These are phyloP conservation scores for Populus tremula DNA, from an alignment of 345 rosid species.

Conservation along the genomic window DNA sequence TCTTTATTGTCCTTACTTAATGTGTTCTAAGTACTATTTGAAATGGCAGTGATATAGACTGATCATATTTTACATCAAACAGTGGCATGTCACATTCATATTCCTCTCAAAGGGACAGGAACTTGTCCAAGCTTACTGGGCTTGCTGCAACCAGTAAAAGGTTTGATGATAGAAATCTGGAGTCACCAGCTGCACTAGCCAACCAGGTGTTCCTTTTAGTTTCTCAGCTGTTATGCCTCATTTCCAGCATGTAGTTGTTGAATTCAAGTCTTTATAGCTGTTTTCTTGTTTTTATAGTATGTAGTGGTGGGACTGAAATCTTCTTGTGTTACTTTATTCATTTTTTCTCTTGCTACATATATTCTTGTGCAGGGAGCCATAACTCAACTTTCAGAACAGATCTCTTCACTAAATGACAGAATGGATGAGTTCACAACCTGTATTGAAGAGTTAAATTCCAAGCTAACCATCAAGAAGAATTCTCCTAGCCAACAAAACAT, in stretches of 20 bases:
- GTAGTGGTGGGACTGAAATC: conserved; percentile 6
- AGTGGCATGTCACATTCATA: conserved; percentile 89
- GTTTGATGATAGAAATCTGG: conserved; percentile 48
- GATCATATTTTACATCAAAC: conserved; percentile 25
- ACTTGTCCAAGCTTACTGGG: conserved; percentile 48
- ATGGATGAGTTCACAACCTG: conserved; percentile 83
- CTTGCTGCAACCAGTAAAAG: conserved; percentile 38
- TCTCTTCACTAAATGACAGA: conserved; percentile 75
- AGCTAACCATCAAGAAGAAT: conserved; percentile 48
- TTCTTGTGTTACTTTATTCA: neutral
- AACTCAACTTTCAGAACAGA: conserved; percentile 89
- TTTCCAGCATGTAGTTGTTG: neutral
- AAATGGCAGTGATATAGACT: conserved; percentile 3
- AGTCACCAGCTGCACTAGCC: conserved; percentile 37
- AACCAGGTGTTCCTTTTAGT: conserved; percentile 47
- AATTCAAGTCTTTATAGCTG: neutral
- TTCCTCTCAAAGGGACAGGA: conserved; percentile 75
- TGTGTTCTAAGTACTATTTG: neutral
- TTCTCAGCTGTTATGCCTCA: conserved; percentile 10
- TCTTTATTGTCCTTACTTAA: neutral
- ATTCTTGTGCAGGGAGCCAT: conserved; percentile 48
- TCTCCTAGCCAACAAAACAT: conserved; percentile 65
- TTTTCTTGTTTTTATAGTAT: neutral
- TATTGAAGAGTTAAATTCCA: conserved; percentile 74
- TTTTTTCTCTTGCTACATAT: neutral